Conservation (phyloP, 768 basidiomycete species). For the Ephemerocybe angulata region DNA sequence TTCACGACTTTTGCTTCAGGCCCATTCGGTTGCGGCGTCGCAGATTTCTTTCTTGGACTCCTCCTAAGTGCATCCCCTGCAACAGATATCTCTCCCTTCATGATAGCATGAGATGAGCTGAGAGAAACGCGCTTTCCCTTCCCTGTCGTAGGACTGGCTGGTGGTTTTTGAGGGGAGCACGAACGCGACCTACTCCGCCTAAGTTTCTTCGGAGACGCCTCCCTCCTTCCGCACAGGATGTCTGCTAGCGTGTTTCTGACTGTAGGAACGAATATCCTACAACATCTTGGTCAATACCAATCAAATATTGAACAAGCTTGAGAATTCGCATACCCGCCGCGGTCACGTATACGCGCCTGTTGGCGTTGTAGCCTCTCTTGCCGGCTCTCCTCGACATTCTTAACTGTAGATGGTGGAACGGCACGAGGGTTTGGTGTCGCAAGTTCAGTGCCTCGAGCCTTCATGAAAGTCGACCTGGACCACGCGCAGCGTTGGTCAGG, state of each 20-base stretch:
- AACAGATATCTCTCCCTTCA: conserved; percentile 1
- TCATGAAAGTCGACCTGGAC: no score
- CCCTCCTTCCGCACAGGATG: conserved; percentile 5
- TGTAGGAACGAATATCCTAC: conserved; percentile 10
- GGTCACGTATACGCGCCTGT: conserved; percentile 64
- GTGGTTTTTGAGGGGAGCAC: conserved; percentile 7
- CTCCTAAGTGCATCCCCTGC: background rate
- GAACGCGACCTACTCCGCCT: conserved; percentile 3
- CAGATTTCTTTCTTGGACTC: conserved; percentile 7
- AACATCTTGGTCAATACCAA: background rate
- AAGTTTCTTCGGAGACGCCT: conserved; percentile 2
- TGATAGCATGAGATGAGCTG: background rate
- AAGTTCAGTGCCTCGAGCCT: background rate
- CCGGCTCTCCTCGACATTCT: conserved; percentile 55
- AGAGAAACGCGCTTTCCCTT: conserved; percentile 7
- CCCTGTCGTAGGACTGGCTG: background rate
- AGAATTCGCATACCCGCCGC: conserved; percentile 51
- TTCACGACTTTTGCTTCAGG: background rate
- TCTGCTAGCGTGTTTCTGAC: conserved; percentile 7
- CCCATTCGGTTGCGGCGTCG: background rate
- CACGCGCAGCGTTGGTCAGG: no score
- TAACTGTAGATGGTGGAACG: conserved; percentile 5
- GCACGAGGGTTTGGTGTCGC: conserved; percentile 7
- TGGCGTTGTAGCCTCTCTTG: conserved; percentile 57
- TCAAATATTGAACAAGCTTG: no score